Base-by-base conservation (phyloP, 78 protist species). In the Polysphondylium violaceum region DNA sequence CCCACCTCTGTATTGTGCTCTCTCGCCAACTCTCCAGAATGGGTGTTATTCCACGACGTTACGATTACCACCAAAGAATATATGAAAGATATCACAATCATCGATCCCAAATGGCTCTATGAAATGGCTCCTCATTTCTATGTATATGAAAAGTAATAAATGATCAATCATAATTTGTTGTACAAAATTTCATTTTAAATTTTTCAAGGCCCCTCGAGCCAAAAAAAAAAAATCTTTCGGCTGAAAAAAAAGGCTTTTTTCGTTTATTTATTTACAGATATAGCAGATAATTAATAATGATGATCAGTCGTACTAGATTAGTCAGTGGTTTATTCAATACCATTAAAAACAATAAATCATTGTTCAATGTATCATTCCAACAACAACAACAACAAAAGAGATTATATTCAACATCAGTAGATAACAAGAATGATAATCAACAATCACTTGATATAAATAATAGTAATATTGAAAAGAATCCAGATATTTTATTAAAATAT, bases 61-160 rank as follows among this genome's bases (percentile, higher is more conserved):
- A 69, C 47, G 27, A 38, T 72, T 31, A 94, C 94, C 6, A 63
- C 90, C 40, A 74, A 76, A 41, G 94, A 88, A 55, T 94, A 73
- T 87, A 96, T 97, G 97, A 76, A 97, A 23, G 97, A 95, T n/a
- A 79, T 95, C 14, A 83, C 96, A 23, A 74, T 56, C 44, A 96
- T 98, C 36, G 98, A 98, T 21, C 92, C 95, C 12, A 79, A 29
- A 5, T 96, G 97, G 98, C 64, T 97, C 0, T 47, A 44, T 29
- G 97, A 95, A 43, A 43, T 96, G 3, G 97, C 98, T 0, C 98
- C 98, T 17, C 98, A 96, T 76, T 96, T 47, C 61, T 96, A 94
- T 71, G 43, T 23, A 43, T 69, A 43, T 69, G 43, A 69, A 69
- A 9, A 69, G 25, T 43, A 40, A 68, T 21, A 41, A 43, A 23